phyloP scores from a whole-genome alignment of 768 basidiomycete genomes.

The Mycena metata region DNA sequence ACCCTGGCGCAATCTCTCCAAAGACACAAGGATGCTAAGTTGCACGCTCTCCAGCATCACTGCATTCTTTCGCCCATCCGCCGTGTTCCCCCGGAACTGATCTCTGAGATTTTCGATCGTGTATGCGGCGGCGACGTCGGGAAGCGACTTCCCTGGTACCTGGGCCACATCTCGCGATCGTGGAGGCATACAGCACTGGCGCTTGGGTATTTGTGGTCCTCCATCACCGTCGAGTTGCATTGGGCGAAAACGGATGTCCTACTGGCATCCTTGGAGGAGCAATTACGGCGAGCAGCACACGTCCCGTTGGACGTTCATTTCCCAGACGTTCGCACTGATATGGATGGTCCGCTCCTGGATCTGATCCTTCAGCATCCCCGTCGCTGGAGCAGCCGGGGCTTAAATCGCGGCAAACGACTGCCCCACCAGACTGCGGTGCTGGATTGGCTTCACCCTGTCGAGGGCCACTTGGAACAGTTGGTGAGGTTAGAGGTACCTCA shows the following conservation, averaged over 20 bases:
- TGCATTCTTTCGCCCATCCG: constrained; percentile 5
- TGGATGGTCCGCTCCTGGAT: neutral
- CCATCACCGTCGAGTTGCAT: neutral
- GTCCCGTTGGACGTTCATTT: constrained; percentile 1
- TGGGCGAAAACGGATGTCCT: neutral
- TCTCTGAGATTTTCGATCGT: constrained; percentile 2
- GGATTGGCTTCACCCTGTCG: constrained; percentile 6
- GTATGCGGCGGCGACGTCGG: neutral
- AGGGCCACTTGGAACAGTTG: constrained; percentile 3
- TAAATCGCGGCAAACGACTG: neutral
- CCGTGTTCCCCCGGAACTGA: constrained; percentile 6
- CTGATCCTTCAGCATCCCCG: neutral
- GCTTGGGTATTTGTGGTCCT: neutral
- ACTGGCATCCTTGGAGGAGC: constrained; percentile 1
- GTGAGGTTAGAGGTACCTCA: neutral
- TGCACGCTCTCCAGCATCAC: constrained; percentile 1
- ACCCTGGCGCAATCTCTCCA: neutral
- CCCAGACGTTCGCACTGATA: neutral
- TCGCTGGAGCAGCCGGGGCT: constrained; percentile 1
- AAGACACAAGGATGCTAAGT: neutral
- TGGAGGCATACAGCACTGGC: constrained; percentile 6
- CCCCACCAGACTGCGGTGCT: neutral
- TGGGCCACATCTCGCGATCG: constrained; percentile 10
- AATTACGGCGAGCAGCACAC: neutral
- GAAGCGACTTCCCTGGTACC: constrained; percentile 2